These are phyloP conservation scores for Gossypium aridum DNA, from an alignment of 441 rosid genomes.

Conservation along the genomic window DNA sequence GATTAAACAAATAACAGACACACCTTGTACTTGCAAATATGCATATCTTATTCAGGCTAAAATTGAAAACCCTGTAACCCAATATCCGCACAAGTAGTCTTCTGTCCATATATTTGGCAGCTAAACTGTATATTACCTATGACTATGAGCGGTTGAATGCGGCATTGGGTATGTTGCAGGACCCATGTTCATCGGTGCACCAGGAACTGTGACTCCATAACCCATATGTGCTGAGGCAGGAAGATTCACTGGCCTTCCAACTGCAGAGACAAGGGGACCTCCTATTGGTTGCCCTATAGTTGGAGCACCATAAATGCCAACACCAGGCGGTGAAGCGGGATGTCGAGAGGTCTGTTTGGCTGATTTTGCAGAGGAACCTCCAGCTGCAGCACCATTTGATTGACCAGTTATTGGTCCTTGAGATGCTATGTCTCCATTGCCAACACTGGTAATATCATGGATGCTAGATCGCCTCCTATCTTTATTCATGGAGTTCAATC, in stretches of 20 bases:
- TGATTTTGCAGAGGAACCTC: constrained; percentile 52
- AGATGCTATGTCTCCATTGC: constrained; percentile 54
- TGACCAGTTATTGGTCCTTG: constrained; percentile 98
- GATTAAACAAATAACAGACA: constrained; percentile 21
- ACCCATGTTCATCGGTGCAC: constrained; percentile 72
- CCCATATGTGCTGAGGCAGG: constrained; percentile 56
- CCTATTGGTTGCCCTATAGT: constrained; percentile 82
- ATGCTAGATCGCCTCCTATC: constrained; percentile 96
- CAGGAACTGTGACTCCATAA: constrained; percentile 73
- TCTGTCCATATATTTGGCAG: constrained; percentile 41
- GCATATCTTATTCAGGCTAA: constrained; percentile 31
- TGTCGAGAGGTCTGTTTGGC: constrained; percentile 48
- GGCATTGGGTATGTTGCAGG: constrained; percentile 71
- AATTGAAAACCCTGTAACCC: constrained; percentile 3
- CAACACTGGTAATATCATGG: constrained; percentile 91
- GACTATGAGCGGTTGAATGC: constrained; percentile 70
- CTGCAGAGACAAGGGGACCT: constrained; percentile 78
- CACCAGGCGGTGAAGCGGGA: constrained; percentile 41
- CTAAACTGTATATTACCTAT: constrained; percentile 47
- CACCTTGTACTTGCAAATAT: constrained; percentile 26
- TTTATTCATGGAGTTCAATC: constrained; percentile 88
- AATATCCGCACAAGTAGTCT: constrained; percentile 25
- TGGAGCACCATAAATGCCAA: constrained; percentile 59
- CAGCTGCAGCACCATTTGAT: constrained; percentile 42
- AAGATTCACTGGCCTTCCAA: constrained; percentile 90